phyloP scores from a whole-genome alignment of 2,329 filamentous ascomycete species.

The Amesomyces nigricolor region DNA sequence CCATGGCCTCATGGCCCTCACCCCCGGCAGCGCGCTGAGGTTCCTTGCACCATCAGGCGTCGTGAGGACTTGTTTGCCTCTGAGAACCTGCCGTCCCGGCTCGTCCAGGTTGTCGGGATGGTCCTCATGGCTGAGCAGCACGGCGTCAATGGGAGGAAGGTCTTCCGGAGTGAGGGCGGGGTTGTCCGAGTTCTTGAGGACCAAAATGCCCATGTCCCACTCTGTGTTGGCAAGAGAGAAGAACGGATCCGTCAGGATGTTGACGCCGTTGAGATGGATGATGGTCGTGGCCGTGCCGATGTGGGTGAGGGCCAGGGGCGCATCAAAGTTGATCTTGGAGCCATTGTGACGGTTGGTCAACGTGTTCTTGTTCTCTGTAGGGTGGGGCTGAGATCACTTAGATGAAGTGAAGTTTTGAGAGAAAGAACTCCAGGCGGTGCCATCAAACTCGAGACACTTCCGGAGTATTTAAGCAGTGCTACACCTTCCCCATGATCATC shows the following conservation, averaged over 20 bases:
- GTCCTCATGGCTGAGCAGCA: slow-evolving; percentile 47
- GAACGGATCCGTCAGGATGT: slow-evolving; percentile 42
- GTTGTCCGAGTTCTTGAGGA: slow-evolving; percentile 30
- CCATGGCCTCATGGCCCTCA: slow-evolving; percentile 36
- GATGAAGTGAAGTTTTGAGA: too few species aligned
- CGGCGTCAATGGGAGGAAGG: slow-evolving; percentile 42
- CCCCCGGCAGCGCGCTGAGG: slow-evolving; percentile 36
- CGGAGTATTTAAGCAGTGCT: too few species aligned
- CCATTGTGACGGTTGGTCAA: neutral
- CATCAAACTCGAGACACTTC: too few species aligned
- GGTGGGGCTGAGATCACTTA: too few species aligned
- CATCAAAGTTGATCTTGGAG: slow-evolving; percentile 7
- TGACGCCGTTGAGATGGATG: slow-evolving; percentile 38
- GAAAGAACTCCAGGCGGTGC: too few species aligned
- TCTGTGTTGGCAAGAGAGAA: slow-evolving; percentile 37
- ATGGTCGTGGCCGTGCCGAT: slow-evolving; percentile 47
- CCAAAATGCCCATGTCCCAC: slow-evolving; percentile 28
- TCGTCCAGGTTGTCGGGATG: slow-evolving; percentile 46
- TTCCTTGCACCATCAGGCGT: slow-evolving; percentile 41
- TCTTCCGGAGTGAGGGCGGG: slow-evolving; percentile 35
- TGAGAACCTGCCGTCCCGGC: slow-evolving; percentile 39
- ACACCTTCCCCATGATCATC: too few species aligned
- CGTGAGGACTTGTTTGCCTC: slow-evolving; percentile 42
- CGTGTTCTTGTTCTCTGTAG: too few species aligned
- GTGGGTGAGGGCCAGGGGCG: slow-evolving; percentile 34